phyloP scores from a whole-genome alignment of 768 basidiomycete genomes.

The Rhodotorula paludigena region DNA sequence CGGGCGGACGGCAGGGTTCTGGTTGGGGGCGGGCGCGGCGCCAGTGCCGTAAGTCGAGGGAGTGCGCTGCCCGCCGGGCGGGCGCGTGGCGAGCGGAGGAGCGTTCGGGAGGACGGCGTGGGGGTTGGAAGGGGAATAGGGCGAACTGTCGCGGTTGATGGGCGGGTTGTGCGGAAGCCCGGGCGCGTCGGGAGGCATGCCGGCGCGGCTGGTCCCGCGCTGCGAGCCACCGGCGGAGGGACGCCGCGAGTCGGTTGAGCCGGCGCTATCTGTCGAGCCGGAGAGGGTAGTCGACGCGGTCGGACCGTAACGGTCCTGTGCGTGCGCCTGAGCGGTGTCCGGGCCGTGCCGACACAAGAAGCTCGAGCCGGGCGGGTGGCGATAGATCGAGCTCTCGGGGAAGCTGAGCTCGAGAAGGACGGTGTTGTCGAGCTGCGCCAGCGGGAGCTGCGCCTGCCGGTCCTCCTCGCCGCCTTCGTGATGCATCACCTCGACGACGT shows the following conservation, averaged over 20 bases:
- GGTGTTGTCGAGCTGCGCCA: conserved; percentile 13
- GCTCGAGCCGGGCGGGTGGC: conserved; percentile 1
- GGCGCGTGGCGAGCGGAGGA: not conserved
- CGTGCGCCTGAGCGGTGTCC: no score
- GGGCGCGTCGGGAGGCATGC: not conserved
- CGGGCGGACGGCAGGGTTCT: not conserved
- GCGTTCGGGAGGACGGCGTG: no score
- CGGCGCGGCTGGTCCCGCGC: no score
- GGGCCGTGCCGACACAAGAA: not conserved
- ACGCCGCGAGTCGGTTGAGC: no score
- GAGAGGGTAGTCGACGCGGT: no score
- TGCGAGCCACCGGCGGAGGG: no score
- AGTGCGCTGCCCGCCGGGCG: not conserved
- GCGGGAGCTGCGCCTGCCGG: not conserved
- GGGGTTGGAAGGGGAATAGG: not conserved
- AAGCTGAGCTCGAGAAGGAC: conserved; percentile 11
- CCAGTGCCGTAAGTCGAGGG: not conserved
- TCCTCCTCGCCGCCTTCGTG: not conserved
- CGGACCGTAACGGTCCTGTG: no score
- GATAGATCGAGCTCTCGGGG: not conserved
- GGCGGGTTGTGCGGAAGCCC: not conserved
- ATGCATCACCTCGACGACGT: conserved; percentile 1
- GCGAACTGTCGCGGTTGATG: not conserved
- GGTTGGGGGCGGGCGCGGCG: not conserved
- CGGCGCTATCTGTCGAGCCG: no score